A percentile compares a stretch with the other conserved stretches of the same genome.
Evolutionary conservation across 1,284 basidiomycete species (phyloP).

Genomic region (Xerocomus amazonicus): DNA sequence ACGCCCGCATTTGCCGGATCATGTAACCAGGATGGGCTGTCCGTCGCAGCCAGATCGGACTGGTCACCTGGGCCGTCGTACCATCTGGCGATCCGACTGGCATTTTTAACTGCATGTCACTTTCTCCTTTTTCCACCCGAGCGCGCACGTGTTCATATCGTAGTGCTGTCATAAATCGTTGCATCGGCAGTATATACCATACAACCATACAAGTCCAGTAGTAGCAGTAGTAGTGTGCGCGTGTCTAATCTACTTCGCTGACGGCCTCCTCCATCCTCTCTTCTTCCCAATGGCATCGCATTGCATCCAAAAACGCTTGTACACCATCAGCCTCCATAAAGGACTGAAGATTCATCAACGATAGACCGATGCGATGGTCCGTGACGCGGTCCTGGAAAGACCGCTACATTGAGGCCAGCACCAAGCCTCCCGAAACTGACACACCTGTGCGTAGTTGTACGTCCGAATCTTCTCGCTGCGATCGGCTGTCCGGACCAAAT

Average conservation of each 20-base stretch:
- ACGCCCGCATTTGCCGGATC: slow-evolving; percentile 31
- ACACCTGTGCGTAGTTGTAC: slow-evolving; percentile 86
- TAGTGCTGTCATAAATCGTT: too few species aligned
- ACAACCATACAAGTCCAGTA: not conserved
- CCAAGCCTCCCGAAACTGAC: not conserved
- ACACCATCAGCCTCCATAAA: slow-evolving; percentile 80
- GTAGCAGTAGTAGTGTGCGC: not conserved
- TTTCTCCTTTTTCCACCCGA: not conserved
- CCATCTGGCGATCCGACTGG: not conserved
- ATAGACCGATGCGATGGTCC: slow-evolving; percentile 84
- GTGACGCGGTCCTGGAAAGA: slow-evolving; percentile 81
- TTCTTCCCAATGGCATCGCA: slow-evolving; percentile 63
- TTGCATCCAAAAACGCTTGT: slow-evolving; percentile 57
- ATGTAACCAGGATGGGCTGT: slow-evolving; percentile 25
- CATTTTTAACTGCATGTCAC: not conserved
- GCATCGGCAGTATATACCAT: too few species aligned
- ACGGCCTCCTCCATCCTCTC: slow-evolving; percentile 68
- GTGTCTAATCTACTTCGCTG: slow-evolving; percentile 23
- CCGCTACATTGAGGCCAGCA: not conserved
- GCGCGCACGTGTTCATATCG: not conserved
- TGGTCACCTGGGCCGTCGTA: not conserved
- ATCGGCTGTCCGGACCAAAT: slow-evolving; percentile 76
- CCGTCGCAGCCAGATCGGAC: not conserved
- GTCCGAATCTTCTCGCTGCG: slow-evolving; percentile 92
- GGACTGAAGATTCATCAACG: slow-evolving; percentile 67